Percentiles rank a stretch among this genome's conserved stretches.
Conservation (phyloP, 306 rosid genomes). For the Begonia masoniana region DNA sequence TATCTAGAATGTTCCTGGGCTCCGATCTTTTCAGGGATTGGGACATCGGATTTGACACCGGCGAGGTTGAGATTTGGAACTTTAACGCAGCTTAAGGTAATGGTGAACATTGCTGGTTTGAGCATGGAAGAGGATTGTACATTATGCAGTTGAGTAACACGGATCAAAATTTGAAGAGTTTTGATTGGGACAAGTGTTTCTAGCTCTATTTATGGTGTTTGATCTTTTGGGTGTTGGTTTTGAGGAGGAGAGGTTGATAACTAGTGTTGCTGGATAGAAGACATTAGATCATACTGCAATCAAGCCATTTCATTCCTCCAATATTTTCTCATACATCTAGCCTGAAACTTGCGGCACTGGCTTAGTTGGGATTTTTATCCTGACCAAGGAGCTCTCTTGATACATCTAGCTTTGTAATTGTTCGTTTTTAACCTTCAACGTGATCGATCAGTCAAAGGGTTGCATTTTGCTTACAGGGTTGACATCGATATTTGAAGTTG, state of each 20-base stretch:
- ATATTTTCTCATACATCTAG: too few species aligned
- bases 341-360: too few species aligned
- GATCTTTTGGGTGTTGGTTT: constrained; percentile 8
- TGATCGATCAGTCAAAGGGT: too few species aligned
- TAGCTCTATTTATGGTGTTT: constrained; percentile 4
- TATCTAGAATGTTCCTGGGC: constrained; percentile 16
- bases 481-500: not conserved
- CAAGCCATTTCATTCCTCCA: constrained; percentile 15
- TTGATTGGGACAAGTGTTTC: constrained; percentile 17
- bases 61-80: constrained; percentile 27
- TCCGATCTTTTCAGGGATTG: constrained; percentile 18
- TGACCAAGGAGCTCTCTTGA: constrained; percentile 4
- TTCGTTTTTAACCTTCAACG: too few species aligned
- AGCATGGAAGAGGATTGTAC: constrained; percentile 72
- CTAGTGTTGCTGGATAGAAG: constrained; percentile 21
- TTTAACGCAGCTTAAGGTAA: constrained; percentile 37
- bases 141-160: constrained; percentile 21
- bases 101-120: constrained; percentile 21
- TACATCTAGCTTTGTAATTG: too few species aligned
- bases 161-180: constrained; percentile 27
- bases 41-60: constrained; percentile 21
- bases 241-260: constrained; percentile 22
- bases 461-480: constrained; percentile 7
- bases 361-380: not conserved
- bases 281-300: constrained; percentile 25